Evolutionary conservation across 768 basidiomycete genomes (phyloP), one percentile per base, ranked within the genome.

Genomic region (Glaciozyma antarctica): DNA sequence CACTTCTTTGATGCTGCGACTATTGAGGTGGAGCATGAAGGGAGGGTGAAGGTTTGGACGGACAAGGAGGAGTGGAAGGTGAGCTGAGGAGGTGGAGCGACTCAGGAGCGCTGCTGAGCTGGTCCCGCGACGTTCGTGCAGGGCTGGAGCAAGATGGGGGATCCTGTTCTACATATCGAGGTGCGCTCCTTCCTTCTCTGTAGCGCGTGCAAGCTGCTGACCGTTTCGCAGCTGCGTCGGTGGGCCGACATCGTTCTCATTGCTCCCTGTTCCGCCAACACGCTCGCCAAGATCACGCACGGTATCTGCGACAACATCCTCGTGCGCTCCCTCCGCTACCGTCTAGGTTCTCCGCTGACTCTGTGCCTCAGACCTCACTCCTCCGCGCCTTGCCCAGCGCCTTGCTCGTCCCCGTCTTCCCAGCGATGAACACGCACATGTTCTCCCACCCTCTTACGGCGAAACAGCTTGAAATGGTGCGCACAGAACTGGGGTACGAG

Each of bases 381-480:
- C 82, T 95, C 66, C 85, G 90, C 26, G 93, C 90, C 0, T 79
- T 94, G 0, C 88, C 92, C 0, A 81, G 82, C 9, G 63, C 66
- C 41, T 95, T 90, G 0, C 88, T 88, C 10, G 91, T 90, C 10
- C 90, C 87, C 73, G 77, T 97, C 45, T 98, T 93, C 74, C 94
- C 94, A 2, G 95, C 94, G 0, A 99, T 98, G 94, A 99, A 99
- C 76, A 98, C 95, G 5, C 80, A 90, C 70, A 99, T 99, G 94
- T 98, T 89, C 74, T 84, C 88, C 65, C 93, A 98, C 75, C 91
- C 91, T 24, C 81, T 98, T 52, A 97, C 93, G 0, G 82, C 83
- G 1, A 83, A 87, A 68, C 95, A 99, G 73, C 77, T 98, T 51
- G 81, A 84, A 28, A 73, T 87, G 47, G 81, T 94, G 8, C 80